Evolutionary conservation across 2,329 filamentous ascomycete genomes (phyloP), one percentile per base, ranked within the genome.

Genomic region (Tolypocladium tropicale): DNA sequence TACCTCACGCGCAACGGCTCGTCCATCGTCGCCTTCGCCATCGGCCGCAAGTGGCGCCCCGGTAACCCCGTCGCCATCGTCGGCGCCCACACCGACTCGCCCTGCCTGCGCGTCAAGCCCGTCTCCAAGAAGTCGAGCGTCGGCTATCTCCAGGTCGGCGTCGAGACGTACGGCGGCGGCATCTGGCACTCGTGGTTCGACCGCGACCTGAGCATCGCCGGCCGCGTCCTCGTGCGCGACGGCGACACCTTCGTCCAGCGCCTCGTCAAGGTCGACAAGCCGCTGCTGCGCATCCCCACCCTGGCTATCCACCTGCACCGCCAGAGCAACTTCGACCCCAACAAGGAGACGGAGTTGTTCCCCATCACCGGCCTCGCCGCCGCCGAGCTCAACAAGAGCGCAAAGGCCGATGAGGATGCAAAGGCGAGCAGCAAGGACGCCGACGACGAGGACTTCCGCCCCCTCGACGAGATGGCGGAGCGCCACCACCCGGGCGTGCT

Each of bases 151-250:
- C 94, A 99, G 74, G 86, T 99, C 56, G 94, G 92, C 54, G 93
- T 96, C 53, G 94, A 99, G 78, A 93, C 90, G 2, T 99, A 99
- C 68, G 94, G 94, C 54, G 94, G 94, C 59, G 94, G 94, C 56
- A 86, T 97, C 66, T 97, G 93, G 93, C 92, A 96, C 73, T 95
- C 90, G 51, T 99, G 88, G 94, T 99, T 99, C 68, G 94, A 99
- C 71, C 86, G 94, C 53, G 94, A 99, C 70, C 77, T 99, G 59
- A 88, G 89, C 64, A 84, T 97, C 55, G 94, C 94, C 34, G 94
- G 94, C 10, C 82, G 94, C 58, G 89, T 89, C 16, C 86, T 97
- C 77, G 89, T 94, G 56, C 84, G 82, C 64, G 85, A 85, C 56
- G 80, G 80, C 51, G 81, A 88, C 57, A 85, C 81, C 61, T 89